phyloP scores from a whole-genome alignment of 108 stramenopile species.

The Nannochloropsis gaditana region DNA sequence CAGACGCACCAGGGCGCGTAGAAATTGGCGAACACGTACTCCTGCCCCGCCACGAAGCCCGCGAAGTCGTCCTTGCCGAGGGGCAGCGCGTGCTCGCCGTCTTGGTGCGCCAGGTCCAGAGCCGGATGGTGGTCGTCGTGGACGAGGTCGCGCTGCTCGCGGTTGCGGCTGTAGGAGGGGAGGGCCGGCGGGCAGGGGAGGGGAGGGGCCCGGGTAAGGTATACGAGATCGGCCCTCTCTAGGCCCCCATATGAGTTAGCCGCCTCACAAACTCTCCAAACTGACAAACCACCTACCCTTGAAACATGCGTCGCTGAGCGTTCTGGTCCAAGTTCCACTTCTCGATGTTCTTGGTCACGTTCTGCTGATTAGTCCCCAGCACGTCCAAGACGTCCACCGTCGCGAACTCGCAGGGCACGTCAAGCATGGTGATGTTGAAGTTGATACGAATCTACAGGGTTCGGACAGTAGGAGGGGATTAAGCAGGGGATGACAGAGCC shows the following conservation, averaged over 20 bases:
- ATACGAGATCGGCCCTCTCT: neutral
- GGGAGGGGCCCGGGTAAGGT: neutral
- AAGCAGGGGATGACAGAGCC: neutral
- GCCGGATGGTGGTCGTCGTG: conserved; percentile 64
- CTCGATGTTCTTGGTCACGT: conserved; percentile 85
- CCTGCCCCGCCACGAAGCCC: conserved; percentile 31
- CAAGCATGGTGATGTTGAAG: conserved; percentile 58
- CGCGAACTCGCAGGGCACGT: conserved; percentile 55
- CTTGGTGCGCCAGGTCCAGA: conserved; percentile 56
- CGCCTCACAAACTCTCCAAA: neutral
- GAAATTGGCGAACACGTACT: conserved; percentile 40
- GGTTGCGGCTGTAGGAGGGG: conserved; percentile 65
- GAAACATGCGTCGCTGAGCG: conserved; percentile 55
- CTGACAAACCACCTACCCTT: neutral
- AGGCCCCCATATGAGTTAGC: no score
- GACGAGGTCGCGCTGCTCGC: conserved; percentile 69
- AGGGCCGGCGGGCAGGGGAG: neutral
- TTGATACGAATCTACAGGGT: conserved; percentile 46
- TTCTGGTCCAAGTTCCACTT: conserved; percentile 79
- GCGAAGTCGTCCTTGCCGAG: conserved; percentile 32
- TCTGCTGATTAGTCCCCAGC: conserved; percentile 81
- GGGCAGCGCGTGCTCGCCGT: conserved; percentile 49
- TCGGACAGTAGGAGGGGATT: neutral
- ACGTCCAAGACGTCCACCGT: conserved; percentile 55
- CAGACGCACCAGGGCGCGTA: conserved; percentile 94